Percentiles rank a stretch among this genome's conserved stretches.
Evolutionary conservation across 306 rosid species (phyloP).

Genomic region (Prunus dulcis): DNA sequence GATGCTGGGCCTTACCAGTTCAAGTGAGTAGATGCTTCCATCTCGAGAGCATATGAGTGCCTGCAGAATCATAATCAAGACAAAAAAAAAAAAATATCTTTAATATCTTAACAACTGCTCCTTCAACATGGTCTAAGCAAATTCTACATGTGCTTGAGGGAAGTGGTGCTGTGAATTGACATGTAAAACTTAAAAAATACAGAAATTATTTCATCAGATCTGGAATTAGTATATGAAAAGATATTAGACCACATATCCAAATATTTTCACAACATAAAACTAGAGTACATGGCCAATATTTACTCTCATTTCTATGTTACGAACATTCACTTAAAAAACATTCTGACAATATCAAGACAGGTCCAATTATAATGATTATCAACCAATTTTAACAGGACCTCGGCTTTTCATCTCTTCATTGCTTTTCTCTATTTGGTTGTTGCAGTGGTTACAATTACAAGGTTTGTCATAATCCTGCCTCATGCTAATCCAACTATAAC

Average conservation of each 20-base stretch:
- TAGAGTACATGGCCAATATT: background rate
- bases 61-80: slow-evolving; percentile 35
- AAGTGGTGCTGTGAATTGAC: background rate
- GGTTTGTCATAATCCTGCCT: background rate
- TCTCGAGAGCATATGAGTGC: slow-evolving; percentile 76
- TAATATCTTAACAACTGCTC: background rate
- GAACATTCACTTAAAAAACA: background rate
- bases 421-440: background rate
- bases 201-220: background rate
- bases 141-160: background rate
- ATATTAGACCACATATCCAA: background rate
- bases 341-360: background rate
- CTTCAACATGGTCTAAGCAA: background rate
- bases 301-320: background rate
- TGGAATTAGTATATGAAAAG: background rate
- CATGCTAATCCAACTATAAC: background rate
- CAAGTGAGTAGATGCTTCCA: slow-evolving; percentile 70
- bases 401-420: background rate
- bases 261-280: background rate
- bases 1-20: slow-evolving; percentile 43
- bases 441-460: background rate
- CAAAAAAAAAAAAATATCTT: background rate
- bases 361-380: background rate
- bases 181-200: background rate
- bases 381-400: background rate